These are phyloP conservation scores for Aspergillus bombycis DNA, from an alignment of 2,329 filamentous ascomycete species.

Conservation along the genomic window DNA sequence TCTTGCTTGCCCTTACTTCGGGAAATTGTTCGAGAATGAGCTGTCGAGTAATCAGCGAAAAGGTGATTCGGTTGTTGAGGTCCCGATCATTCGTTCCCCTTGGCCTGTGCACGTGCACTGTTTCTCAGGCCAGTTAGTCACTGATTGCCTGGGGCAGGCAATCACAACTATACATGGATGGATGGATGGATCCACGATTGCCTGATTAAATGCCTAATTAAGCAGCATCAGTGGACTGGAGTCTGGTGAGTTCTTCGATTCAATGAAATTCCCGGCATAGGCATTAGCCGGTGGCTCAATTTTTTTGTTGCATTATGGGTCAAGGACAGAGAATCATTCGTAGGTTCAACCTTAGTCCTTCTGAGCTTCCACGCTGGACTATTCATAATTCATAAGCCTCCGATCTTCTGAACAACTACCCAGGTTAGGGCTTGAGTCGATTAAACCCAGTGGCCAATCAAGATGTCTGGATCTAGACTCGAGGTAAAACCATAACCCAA, in stretches of 20 bases:
- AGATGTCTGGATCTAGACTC: neutral
- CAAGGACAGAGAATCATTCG: too few species aligned
- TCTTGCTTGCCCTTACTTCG: neutral
- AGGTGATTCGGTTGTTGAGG: conserved; percentile 14
- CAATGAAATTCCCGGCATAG: neutral
- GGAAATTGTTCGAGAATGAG: neutral
- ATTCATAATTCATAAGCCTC: too few species aligned
- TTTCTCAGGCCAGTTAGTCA: neutral
- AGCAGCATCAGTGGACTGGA: neutral
- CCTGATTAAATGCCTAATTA: neutral
- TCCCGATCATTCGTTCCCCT: conserved; percentile 8
- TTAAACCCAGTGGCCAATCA: neutral
- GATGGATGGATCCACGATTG: neutral
- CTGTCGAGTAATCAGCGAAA: neutral
- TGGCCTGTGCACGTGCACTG: conserved; percentile 5
- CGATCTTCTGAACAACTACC: too few species aligned
- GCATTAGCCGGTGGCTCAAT: neutral
- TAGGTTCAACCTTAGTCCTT: too few species aligned
- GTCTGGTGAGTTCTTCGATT: too few species aligned
- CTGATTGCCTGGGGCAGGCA: too few species aligned
- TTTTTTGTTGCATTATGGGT: too few species aligned
- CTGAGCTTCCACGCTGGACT: too few species aligned
- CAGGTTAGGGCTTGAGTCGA: too few species aligned
- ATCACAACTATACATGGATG: neutral
- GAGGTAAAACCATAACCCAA: neutral